Evolutionary conservation across 2,329 filamentous ascomycete species (phyloP).

Genomic region (Cladosporium austrohemisphaericum): DNA sequence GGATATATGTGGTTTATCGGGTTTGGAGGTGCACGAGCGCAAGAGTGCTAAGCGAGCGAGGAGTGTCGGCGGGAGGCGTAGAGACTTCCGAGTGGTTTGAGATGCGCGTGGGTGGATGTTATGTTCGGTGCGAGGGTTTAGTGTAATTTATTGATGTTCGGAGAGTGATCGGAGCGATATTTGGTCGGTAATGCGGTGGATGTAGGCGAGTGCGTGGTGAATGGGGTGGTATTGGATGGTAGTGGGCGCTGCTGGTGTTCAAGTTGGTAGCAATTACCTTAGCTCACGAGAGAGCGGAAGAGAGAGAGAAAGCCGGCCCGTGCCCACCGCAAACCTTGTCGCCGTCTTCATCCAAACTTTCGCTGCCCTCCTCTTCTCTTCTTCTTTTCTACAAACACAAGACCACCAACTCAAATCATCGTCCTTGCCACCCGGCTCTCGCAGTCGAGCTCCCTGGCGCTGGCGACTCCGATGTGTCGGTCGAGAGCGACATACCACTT

Average conservation of each 20-base stretch:
- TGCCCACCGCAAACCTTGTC: slow-evolving; percentile 33
- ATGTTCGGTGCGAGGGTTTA: no score
- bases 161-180: not conserved
- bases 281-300: slow-evolving; percentile 10
- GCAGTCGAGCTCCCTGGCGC: slow-evolving; percentile 49
- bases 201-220: not conserved
- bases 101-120: not conserved
- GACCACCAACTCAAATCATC: slow-evolving; percentile 74
- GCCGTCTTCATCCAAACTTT: slow-evolving; percentile 32
- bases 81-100: slow-evolving; percentile 11
- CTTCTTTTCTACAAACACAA: slow-evolving; percentile 39
- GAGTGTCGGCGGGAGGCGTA: slow-evolving; percentile 5
- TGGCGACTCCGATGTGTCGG: slow-evolving; percentile 68
- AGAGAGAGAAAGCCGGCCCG: slow-evolving; percentile 16
- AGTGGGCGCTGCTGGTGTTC: slow-evolving; percentile 1
- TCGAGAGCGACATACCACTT: slow-evolving; percentile 66
- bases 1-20: not conserved
- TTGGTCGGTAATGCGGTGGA: not conserved
- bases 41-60: slow-evolving; percentile 13
- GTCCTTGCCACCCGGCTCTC: slow-evolving; percentile 51
- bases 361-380: not conserved
- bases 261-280: slow-evolving; percentile 4
- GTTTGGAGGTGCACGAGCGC: slow-evolving; percentile 10
- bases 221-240: not conserved
- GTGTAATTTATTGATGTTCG: no score